Evolutionary conservation across 2,329 filamentous ascomycete genomes (phyloP).

Genomic region (Chaetomium globosum): DNA sequence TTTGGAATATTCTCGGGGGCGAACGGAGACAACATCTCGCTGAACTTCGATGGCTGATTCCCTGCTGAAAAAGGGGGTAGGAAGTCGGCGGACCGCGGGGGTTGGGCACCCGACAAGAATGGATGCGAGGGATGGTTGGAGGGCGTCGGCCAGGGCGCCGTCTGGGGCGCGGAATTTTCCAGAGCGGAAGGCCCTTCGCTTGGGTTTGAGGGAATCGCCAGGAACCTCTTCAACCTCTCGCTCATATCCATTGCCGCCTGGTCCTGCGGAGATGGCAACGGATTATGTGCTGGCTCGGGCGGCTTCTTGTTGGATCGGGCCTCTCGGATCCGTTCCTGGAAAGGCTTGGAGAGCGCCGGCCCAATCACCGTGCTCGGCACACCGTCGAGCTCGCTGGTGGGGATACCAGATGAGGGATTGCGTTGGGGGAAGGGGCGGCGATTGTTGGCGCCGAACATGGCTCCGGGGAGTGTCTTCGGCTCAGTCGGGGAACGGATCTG

Average conservation of each 20-base stretch:
- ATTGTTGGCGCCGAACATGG: constrained; percentile 40
- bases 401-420: constrained; percentile 58
- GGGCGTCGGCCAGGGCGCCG: not conserved
- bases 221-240: constrained; percentile 61
- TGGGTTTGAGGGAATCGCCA: constrained; percentile 37
- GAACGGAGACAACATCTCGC: not conserved
- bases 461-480: constrained; percentile 42
- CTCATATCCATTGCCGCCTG: constrained; percentile 43
- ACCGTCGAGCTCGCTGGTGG: constrained; percentile 69
- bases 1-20: not conserved
- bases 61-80: not conserved
- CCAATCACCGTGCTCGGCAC: constrained; percentile 59
- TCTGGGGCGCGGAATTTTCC: not conserved
- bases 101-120: not conserved
- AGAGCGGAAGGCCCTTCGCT: constrained; percentile 16
- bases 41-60: not conserved
- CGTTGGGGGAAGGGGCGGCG: constrained; percentile 49
- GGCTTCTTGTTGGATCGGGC: constrained; percentile 47
- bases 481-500: constrained; percentile 40
- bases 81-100: not conserved
- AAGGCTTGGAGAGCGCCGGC: constrained; percentile 69
- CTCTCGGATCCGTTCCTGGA: constrained; percentile 62
- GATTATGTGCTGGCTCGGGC: constrained; percentile 19
- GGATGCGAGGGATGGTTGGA: not conserved
- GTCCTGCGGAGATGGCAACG: constrained; percentile 22